Conservation (phyloP, 2,329 filamentous ascomycete species). For the Colletotrichum sp. region DNA sequence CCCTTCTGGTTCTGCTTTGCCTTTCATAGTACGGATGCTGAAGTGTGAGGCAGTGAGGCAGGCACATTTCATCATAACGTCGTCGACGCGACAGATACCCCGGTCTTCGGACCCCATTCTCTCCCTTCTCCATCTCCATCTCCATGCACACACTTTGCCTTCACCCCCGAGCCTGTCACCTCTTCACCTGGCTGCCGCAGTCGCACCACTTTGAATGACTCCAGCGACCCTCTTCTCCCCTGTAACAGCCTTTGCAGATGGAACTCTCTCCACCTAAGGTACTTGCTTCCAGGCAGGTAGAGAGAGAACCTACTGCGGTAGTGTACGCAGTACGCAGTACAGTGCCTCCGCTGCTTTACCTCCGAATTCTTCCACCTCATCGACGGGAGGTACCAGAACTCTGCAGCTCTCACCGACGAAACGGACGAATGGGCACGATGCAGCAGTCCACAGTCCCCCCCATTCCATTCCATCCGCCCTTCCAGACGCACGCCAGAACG, state of each 20-base stretch:
- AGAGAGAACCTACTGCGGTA: neutral
- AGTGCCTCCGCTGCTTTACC: neutral
- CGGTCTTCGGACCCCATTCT: neutral
- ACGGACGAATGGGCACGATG: neutral
- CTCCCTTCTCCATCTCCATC: neutral
- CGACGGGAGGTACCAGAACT: neutral
- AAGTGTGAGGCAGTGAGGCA: neutral
- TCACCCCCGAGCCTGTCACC: neutral
- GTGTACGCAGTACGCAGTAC: neutral
- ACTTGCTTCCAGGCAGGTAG: neutral
- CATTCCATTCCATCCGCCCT: constrained; percentile 15
- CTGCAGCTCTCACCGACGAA: neutral
- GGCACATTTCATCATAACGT: neutral
- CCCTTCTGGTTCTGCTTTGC: neutral
- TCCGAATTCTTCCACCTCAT: neutral
- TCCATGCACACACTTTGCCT: neutral
- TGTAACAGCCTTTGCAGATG: neutral
- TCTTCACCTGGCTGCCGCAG: neutral
- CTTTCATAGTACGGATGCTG: neutral
- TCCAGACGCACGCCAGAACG: constrained; percentile 20
- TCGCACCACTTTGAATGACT: neutral
- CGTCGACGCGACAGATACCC: neutral
- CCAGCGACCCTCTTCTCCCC: constrained; percentile 6
- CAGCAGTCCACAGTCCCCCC: neutral
- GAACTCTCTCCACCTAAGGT: constrained; percentile 7